phyloP scores from a whole-genome alignment of 495 filamentous ascomycete genomes.

The Aeminium ludgeri region DNA sequence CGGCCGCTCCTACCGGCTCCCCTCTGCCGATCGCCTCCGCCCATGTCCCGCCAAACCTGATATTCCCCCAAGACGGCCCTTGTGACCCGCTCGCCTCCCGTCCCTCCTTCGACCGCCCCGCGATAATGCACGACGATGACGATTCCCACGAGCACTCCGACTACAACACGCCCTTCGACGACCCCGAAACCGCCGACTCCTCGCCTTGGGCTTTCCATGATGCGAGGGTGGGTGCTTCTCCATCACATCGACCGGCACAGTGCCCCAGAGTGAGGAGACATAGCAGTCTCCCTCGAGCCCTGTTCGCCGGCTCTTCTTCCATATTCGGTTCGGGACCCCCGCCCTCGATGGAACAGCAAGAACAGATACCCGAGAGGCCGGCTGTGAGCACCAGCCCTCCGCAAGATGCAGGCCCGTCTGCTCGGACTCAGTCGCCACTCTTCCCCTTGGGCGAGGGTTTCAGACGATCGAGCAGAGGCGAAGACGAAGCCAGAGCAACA shows the following conservation, averaged over 20 bases:
- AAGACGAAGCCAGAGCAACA: too few relatives aligned
- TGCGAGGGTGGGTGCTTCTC: neutral
- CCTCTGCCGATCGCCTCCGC: too few relatives aligned
- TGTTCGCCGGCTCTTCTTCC: neutral
- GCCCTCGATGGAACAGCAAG: neutral
- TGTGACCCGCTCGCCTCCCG: too few relatives aligned
- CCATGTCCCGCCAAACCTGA: too few relatives aligned
- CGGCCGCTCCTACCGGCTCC: too few relatives aligned
- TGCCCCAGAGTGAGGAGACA: neutral
- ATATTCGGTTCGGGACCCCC: neutral
- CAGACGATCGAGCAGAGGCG: too few relatives aligned
- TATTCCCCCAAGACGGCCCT: too few relatives aligned
- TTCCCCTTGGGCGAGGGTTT: too few relatives aligned
- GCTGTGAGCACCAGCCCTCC: too few relatives aligned
- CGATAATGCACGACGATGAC: neutral
- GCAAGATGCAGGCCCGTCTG: too few relatives aligned
- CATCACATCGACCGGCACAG: neutral
- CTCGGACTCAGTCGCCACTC: too few relatives aligned
- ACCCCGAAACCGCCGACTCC: neutral
- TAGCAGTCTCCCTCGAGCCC: constrained; percentile 1
- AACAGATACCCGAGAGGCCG: neutral
- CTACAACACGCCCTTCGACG: neutral
- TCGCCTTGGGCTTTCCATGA: neutral
- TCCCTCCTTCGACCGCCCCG: neutral
- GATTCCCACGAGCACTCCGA: neutral